Evolutionary conservation across 2,329 filamentous ascomycete species (phyloP), one percentile per base, ranked within the genome.

Genomic region (Domatiomyces globalis): DNA sequence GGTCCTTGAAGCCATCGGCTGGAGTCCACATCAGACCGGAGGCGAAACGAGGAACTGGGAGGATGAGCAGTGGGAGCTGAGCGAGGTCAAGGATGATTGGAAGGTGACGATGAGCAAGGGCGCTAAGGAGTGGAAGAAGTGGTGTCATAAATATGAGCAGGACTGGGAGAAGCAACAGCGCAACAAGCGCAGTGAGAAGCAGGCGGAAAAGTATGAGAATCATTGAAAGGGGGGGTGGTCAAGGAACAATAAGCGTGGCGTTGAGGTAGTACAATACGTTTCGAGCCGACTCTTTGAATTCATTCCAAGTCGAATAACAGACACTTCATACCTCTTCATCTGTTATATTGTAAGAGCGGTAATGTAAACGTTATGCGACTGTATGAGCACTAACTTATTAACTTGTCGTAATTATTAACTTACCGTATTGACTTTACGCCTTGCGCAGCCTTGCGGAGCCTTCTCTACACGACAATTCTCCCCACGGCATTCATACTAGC

Each of bases 1-100:
- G 18, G 51, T 43, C 19, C 56, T 73, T 15, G 62, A 69, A 29
- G 68, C 69, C 0, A 70, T 73, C 44, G 71, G 69, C 0, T 73
- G 71, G 70, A 59, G 58, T 4, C 68, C 70, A 2, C 66, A 60
- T 49, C 58, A 62, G 29, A 59, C 54, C 43, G 63, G 56, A 5
- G 59, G 48, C 56, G 55, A 56, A 51, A 49, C 54, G 42, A 63
- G 53, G 58, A 71, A 66, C 49, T 71, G 62, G 68, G 69, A 72
- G 54, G 70, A 73, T 50, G 69, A 71, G 59, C 61, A 65, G 54
- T 73, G 69, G 67, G 69, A 70, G 59, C 55, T 63, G 27, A 56
- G 53, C 6, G 69, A 70, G 58, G 67, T 69, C 19, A 69, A 67
- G 58, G 66, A 69, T 10, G 68, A 70, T 62, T 58, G 71, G 47